These are phyloP conservation scores for Fennellomyces sp. DNA, from an alignment of 371 early-diverging fungal species.

Conservation along the genomic window DNA sequence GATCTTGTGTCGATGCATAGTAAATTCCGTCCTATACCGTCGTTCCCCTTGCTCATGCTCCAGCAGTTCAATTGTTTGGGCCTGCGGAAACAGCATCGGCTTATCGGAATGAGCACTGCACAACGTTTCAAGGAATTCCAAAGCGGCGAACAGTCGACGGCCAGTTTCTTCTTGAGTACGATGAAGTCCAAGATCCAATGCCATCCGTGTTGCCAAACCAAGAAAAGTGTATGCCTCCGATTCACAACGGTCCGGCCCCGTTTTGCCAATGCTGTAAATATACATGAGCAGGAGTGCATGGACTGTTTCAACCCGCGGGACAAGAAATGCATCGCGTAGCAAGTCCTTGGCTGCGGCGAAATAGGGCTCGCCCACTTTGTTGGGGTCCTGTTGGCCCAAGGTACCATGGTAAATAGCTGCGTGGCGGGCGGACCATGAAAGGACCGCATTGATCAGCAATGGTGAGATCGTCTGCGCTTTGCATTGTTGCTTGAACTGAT, in stretches of 20 bases:
- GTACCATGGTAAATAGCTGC: slow-evolving; percentile 48
- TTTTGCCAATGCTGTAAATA: slow-evolving; percentile 50
- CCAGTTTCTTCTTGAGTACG: slow-evolving; percentile 26
- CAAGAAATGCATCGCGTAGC: slow-evolving; percentile 35
- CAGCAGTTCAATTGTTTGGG: slow-evolving; percentile 23
- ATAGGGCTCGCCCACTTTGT: slow-evolving; percentile 41
- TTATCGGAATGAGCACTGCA: slow-evolving; percentile 46
- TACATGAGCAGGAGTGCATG: slow-evolving; percentile 51
- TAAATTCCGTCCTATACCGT: slow-evolving; percentile 42
- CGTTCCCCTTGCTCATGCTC: slow-evolving; percentile 28
- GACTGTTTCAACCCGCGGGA: slow-evolving; percentile 40
- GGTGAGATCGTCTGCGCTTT: slow-evolving; percentile 16
- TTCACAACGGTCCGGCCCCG: slow-evolving; percentile 28
- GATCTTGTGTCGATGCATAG: slow-evolving; percentile 41
- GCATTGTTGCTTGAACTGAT: slow-evolving; percentile 17
- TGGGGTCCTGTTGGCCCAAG: slow-evolving; percentile 49
- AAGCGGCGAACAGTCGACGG: slow-evolving; percentile 39
- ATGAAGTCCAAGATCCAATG: slow-evolving; percentile 42
- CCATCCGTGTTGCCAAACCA: slow-evolving; percentile 52
- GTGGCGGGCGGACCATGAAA: slow-evolving; percentile 54
- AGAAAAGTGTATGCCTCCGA: slow-evolving; percentile 52
- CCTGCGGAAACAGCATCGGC: slow-evolving; percentile 40
- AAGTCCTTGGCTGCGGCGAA: slow-evolving; percentile 37
- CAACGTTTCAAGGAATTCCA: slow-evolving; percentile 44
- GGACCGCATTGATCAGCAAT: slow-evolving; percentile 36